Evolutionary conservation across 179 eudicot genomes (phyloP).

Genomic region (Silene noctiflora): DNA sequence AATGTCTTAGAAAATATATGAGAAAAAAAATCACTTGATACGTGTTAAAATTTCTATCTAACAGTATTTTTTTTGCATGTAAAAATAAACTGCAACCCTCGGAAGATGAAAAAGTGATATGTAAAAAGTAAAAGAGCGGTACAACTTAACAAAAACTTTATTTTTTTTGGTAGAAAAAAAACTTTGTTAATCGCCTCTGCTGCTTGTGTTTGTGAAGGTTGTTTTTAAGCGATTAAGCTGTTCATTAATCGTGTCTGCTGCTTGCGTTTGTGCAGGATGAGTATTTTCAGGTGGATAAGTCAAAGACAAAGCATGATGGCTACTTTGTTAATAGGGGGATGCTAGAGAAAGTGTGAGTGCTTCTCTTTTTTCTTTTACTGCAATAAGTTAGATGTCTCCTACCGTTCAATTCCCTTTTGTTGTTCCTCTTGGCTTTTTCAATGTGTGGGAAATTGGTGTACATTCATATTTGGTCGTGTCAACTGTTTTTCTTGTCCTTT

Average conservation of each 20-base stretch:
- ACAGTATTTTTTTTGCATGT: not conserved
- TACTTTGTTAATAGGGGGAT: slow-evolving; percentile 90
- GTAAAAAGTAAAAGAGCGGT: not conserved
- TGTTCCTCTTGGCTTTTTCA: not conserved
- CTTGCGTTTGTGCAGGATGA: slow-evolving; percentile 68
- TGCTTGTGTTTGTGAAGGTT: too few species aligned
- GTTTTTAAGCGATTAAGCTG: not conserved
- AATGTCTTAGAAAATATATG: too few species aligned
- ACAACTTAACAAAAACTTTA: not conserved
- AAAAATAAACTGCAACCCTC: not conserved
- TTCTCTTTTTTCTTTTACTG: slow-evolving; percentile 4
- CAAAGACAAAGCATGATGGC: slow-evolving; percentile 91
- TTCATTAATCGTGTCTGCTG: slow-evolving; percentile 4
- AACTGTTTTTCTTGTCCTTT: not conserved
- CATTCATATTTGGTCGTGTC: not conserved
- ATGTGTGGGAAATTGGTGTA: not conserved
- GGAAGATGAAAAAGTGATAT: not conserved
- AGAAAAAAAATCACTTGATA: too few species aligned
- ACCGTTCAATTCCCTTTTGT: not conserved
- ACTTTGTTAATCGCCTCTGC: too few species aligned
- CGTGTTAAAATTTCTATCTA: not conserved
- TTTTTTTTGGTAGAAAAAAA: too few species aligned
- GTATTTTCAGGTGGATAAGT: slow-evolving; percentile 96
- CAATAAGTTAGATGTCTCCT: not conserved
- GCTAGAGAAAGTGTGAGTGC: slow-evolving; percentile 81